Conservation (phyloP, 305 asterid genomes). For the Euphrasia arctica region DNA sequence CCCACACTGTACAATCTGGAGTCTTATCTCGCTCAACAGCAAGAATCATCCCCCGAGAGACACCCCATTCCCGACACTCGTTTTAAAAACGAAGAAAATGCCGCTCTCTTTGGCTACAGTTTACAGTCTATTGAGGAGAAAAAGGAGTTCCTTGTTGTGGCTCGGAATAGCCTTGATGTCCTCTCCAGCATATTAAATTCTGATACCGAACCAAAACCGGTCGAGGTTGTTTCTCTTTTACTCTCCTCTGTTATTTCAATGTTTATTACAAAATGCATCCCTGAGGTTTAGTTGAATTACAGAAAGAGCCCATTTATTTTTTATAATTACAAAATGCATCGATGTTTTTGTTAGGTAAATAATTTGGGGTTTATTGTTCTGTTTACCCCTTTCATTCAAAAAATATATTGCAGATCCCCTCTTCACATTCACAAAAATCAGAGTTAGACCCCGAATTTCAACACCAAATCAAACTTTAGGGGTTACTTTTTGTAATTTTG, state of each 20-base stretch:
- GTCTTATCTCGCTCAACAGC: constrained; percentile 59
- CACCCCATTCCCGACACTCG: constrained; percentile 57
- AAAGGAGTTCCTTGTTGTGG: constrained; percentile 63
- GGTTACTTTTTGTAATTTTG: no score
- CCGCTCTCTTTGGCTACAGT: constrained; percentile 36
- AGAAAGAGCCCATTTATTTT: not conserved
- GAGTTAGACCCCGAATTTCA: no score
- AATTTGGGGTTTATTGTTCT: no score
- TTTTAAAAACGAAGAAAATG: constrained; percentile 38
- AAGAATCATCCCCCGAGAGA: constrained; percentile 53
- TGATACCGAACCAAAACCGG: constrained; percentile 58
- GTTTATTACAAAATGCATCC: not conserved
- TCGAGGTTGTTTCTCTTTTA: constrained; percentile 50
- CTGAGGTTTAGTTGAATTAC: not conserved
- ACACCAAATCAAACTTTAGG: no score
- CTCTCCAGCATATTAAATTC: constrained; percentile 82
- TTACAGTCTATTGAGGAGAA: constrained; percentile 64
- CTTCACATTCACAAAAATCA: no score
- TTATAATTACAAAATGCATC: not conserved
- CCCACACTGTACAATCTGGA: constrained; percentile 46
- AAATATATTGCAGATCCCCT: no score
- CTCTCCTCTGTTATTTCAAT: not conserved
- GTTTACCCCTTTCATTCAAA: no score
- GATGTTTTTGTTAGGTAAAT: not conserved
- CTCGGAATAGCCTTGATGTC: constrained; percentile 81